Evolutionary conservation across 441 rosid species (phyloP).

Genomic region (Dalechampia spathulata): DNA sequence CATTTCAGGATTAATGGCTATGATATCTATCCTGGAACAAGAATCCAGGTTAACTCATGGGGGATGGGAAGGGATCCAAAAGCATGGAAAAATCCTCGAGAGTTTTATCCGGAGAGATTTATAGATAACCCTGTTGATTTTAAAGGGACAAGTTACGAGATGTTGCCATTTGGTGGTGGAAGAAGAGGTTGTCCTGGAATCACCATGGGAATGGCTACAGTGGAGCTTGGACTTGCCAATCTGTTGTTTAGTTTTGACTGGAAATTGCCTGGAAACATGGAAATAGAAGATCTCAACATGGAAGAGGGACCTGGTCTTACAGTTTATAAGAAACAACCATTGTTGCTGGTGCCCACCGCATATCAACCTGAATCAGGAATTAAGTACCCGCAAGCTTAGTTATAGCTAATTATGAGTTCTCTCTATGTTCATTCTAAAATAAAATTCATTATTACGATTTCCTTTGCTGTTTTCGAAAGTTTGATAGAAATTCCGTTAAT

Average conservation of each 20-base stretch:
- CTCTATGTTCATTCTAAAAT: too few relatives aligned
- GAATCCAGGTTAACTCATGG: background rate
- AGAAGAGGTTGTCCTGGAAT: background rate
- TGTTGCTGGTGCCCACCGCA: background rate
- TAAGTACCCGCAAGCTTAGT: too few relatives aligned
- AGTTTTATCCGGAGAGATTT: conserved; percentile 1
- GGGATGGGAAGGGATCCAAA: background rate
- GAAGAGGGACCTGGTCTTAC: background rate
- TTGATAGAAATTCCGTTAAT: too few relatives aligned
- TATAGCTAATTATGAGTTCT: too few relatives aligned
- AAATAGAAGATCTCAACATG: conserved; percentile 3
- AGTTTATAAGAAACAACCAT: background rate
- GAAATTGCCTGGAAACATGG: background rate
- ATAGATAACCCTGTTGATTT: background rate
- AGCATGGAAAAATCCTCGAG: background rate
- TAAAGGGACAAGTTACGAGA: background rate
- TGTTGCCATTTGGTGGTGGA: background rate
- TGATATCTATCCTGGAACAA: background rate
- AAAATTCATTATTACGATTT: too few relatives aligned
- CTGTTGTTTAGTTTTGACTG: background rate
- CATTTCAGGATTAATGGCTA: background rate
- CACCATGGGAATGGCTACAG: background rate
- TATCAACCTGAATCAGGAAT: background rate
- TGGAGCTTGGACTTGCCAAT: conserved; percentile 1
- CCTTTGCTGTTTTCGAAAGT: too few relatives aligned